phyloP scores from a whole-genome alignment of 371 early-diverging fungal genomes.

The Mortierella sp. region DNA sequence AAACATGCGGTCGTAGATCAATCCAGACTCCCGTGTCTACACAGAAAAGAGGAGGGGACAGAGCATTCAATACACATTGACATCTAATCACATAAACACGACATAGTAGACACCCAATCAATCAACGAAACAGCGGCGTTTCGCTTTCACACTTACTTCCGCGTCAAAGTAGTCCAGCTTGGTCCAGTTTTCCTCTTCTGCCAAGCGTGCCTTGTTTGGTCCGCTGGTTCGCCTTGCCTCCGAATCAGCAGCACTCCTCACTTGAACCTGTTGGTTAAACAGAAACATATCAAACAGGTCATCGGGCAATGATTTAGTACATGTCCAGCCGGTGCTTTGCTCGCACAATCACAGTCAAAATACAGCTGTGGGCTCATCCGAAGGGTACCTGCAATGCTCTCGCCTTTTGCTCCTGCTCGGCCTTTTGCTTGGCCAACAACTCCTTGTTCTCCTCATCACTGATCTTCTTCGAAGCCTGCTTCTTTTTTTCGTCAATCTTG shows the following conservation, averaged over 20 bases:
- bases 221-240: conserved; percentile 45
- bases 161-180: conserved; percentile 76
- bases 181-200: conserved; percentile 87
- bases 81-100: neutral
- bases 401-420: conserved; percentile 64
- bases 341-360: neutral
- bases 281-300: neutral
- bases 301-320: neutral
- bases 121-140: neutral
- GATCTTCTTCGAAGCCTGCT: conserved; percentile 76
- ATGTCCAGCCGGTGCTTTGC: neutral
- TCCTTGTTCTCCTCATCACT: conserved; percentile 79
- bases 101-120: neutral
- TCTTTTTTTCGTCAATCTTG: conserved; percentile 87
- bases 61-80: neutral
- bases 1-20: conserved; percentile 64
- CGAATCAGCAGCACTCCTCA: conserved; percentile 55
- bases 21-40: conserved; percentile 62
- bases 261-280: conserved; percentile 35
- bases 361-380: neutral
- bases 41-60: neutral
- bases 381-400: conserved; percentile 68
- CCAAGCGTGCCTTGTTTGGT: conserved; percentile 62
- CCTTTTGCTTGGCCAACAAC: conserved; percentile 63
- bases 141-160: conserved; percentile 56